Evolutionary conservation across 1,139 yeast species (phyloP).

Genomic region (Geotrichum reessii): DNA sequence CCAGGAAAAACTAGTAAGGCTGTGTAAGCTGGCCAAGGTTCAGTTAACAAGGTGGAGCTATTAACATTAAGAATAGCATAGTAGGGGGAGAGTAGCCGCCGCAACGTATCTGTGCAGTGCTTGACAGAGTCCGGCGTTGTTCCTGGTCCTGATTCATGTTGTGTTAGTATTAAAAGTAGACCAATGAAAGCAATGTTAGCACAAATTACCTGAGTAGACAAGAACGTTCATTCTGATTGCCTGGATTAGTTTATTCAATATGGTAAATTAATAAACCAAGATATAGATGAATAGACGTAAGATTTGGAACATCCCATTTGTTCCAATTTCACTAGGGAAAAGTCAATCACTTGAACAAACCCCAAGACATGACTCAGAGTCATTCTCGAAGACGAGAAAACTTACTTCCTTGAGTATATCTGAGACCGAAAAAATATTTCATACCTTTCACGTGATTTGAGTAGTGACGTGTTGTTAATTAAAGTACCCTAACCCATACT

Average conservation of each 20-base stretch:
- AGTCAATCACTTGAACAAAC: background rate
- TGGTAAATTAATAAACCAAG: too few relatives aligned
- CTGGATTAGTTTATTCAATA: background rate
- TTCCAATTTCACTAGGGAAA: too few relatives aligned
- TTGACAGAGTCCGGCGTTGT: slow-evolving; percentile 81
- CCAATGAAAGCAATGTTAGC: background rate
- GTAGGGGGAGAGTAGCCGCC: slow-evolving; percentile 73
- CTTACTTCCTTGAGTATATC: background rate
- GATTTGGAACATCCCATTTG: too few relatives aligned
- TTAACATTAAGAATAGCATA: slow-evolving; percentile 79
- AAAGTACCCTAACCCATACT: background rate
- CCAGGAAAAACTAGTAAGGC: slow-evolving; percentile 85
- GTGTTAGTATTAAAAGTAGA: background rate
- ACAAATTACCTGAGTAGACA: slow-evolving; percentile 52
- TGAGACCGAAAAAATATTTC: background rate
- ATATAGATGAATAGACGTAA: too few relatives aligned
- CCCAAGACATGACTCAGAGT: slow-evolving; percentile 1
- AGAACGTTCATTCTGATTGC: slow-evolving; percentile 59
- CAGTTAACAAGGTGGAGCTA: slow-evolving; percentile 56
- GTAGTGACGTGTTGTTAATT: slow-evolving; percentile 11
- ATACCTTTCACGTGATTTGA: slow-evolving; percentile 1
- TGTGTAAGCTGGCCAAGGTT: slow-evolving; percentile 86
- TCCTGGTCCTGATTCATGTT: slow-evolving; percentile 55
- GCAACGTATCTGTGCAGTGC: slow-evolving; percentile 71
- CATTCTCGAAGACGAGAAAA: background rate